These are phyloP conservation scores for Azolla pinnata DNA, from an alignment of 75 land plant species.

Conservation along the genomic window DNA sequence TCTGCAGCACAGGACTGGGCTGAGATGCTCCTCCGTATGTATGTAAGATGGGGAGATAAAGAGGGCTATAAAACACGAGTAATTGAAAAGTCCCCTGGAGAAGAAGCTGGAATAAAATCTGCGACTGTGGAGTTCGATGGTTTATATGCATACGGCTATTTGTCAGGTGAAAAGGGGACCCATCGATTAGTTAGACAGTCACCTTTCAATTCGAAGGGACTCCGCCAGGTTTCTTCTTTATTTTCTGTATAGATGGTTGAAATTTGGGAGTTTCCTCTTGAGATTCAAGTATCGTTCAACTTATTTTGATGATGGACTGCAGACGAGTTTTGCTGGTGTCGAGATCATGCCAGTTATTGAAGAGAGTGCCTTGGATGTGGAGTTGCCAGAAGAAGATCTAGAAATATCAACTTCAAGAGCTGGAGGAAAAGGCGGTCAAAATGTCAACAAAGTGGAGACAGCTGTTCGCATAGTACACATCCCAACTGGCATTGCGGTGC, in stretches of 20 bases:
- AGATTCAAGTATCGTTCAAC: not conserved
- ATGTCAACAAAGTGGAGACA: slow-evolving; percentile 97
- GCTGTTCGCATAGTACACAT: slow-evolving; percentile 96
- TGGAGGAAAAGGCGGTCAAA: slow-evolving; percentile 97
- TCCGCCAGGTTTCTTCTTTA: slow-evolving; percentile 64
- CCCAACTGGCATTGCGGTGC: slow-evolving; percentile 84
- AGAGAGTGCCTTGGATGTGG: slow-evolving; percentile 67
- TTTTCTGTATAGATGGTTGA: slow-evolving; percentile 3
- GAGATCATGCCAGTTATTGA: slow-evolving; percentile 95
- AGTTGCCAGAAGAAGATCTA: slow-evolving; percentile 84
- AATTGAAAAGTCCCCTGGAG: slow-evolving; percentile 82
- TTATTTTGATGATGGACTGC: slow-evolving; percentile 10
- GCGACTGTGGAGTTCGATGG: slow-evolving; percentile 86
- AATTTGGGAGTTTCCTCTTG: no score
- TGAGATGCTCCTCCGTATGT: slow-evolving; percentile 97
- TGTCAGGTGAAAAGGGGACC: slow-evolving; percentile 92
- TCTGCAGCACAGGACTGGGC: slow-evolving; percentile 99
- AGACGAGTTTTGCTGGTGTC: slow-evolving; percentile 98
- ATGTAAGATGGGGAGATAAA: slow-evolving; percentile 88
- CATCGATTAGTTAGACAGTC: slow-evolving; percentile 91
- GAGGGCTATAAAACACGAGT: slow-evolving; percentile 69
- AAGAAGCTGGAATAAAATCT: slow-evolving; percentile 97
- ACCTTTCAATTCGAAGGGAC: slow-evolving; percentile 91
- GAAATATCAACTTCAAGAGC: slow-evolving; percentile 73
- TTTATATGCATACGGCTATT: slow-evolving; percentile 81